A percentile compares a stretch with the other conserved stretches of the same genome.
Evolutionary conservation across 2,329 filamentous ascomycete genomes (phyloP).

Genomic region (Dryadomyces quercus-mongolicae): DNA sequence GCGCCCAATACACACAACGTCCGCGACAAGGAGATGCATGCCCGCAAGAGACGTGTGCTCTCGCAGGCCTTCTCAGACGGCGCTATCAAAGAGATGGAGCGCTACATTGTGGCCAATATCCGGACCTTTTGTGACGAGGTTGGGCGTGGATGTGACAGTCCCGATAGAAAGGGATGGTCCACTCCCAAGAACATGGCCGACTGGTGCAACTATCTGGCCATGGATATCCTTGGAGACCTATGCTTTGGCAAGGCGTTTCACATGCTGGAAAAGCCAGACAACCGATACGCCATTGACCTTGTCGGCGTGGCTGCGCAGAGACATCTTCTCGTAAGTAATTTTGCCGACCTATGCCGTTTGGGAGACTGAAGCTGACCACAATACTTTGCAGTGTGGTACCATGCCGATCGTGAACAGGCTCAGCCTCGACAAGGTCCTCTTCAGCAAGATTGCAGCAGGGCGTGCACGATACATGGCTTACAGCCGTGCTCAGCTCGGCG

Average conservation of each 20-base stretch:
- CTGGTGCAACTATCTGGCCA: conserved; percentile 50
- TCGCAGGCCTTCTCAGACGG: conserved; percentile 60
- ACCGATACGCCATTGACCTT: conserved; percentile 54
- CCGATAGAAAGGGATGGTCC: conserved; percentile 45
- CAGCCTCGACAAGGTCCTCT: conserved; percentile 54
- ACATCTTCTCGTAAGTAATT: conserved; percentile 49
- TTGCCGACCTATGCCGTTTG: neutral
- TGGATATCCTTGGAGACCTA: conserved; percentile 50
- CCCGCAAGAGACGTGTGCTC: conserved; percentile 58
- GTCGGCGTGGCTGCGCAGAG: conserved; percentile 56
- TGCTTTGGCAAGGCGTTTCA: conserved; percentile 51
- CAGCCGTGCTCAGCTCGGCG: conserved; percentile 52
- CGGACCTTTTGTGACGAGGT: conserved; percentile 53
- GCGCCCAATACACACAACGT: conserved; percentile 62
- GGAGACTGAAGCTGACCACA: neutral
- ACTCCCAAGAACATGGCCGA: conserved; percentile 48
- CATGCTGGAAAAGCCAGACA: conserved; percentile 46
- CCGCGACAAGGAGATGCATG: conserved; percentile 56
- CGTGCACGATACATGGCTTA: conserved; percentile 61
- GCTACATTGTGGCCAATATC: conserved; percentile 53
- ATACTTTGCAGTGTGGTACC: conserved; percentile 45
- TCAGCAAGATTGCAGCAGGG: conserved; percentile 53
- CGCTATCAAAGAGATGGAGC: conserved; percentile 56
- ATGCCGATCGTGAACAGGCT: conserved; percentile 58
- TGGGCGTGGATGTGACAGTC: conserved; percentile 23